These are phyloP conservation scores for Lentinula sp. DNA, from an alignment of 768 basidiomycete genomes.

Conservation along the genomic window DNA sequence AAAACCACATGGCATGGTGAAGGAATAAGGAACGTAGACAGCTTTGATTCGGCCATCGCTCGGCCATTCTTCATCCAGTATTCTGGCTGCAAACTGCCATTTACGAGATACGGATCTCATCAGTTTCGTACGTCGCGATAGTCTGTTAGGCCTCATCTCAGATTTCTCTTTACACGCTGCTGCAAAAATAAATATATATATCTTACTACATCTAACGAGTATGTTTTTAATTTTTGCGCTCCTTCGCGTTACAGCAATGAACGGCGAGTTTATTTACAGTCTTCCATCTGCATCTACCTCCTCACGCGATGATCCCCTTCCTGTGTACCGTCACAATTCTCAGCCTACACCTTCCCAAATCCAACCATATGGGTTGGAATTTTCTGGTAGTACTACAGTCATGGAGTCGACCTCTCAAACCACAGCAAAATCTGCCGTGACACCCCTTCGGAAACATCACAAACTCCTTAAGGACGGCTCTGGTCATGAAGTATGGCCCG, in stretches of 20 bases:
- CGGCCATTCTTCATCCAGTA: not conserved
- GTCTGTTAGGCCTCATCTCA: not conserved
- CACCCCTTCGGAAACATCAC: conserved; percentile 75
- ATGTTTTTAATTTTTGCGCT: not conserved
- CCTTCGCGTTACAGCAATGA: not conserved
- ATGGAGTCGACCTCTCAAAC: not conserved
- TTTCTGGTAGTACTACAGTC: too few species aligned
- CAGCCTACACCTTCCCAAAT: not conserved
- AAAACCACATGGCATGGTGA: too few species aligned
- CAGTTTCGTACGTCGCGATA: not conserved
- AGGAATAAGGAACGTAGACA: too few species aligned
- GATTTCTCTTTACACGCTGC: not conserved
- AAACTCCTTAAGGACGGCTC: conserved; percentile 77
- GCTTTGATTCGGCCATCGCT: not conserved
- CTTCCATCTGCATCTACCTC: not conserved
- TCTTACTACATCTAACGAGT: not conserved
- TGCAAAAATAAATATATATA: not conserved
- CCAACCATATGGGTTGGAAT: too few species aligned
- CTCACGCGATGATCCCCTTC: not conserved
- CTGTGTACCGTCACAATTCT: not conserved
- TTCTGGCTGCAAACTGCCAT: not conserved
- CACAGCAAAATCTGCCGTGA: conserved; percentile 28
- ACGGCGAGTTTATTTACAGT: not conserved
- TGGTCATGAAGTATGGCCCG: conserved; percentile 81
- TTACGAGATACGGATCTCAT: not conserved